Conservation (phyloP, 306 rosid genomes). For the Crotalaria pallida region DNA sequence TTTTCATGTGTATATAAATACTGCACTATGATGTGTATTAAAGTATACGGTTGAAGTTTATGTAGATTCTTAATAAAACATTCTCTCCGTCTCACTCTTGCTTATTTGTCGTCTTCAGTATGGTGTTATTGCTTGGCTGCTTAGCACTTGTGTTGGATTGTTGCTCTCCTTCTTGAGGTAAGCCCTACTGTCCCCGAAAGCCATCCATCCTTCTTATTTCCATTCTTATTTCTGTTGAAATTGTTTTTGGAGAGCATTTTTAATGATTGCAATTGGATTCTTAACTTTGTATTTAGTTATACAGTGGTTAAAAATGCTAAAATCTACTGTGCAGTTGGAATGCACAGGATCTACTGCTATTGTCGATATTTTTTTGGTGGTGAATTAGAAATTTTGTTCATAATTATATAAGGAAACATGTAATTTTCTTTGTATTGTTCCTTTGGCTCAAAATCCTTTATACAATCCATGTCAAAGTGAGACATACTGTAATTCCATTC, state of each 20-base stretch:
- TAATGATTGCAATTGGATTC: neutral
- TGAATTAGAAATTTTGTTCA: neutral
- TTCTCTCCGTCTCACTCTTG: conserved; percentile 12
- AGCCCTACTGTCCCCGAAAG: conserved; percentile 13
- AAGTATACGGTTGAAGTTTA: neutral
- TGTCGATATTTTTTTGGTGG: neutral
- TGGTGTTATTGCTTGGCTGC: conserved; percentile 96
- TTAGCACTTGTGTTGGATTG: conserved; percentile 95
- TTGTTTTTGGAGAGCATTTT: neutral
- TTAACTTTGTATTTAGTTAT: neutral
- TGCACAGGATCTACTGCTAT: neutral
- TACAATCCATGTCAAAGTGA: neutral
- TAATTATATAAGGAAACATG: neutral
- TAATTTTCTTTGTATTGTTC: conserved; percentile 1
- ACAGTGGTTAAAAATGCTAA: neutral
- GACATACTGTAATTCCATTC: neutral
- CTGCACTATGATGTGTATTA: neutral
- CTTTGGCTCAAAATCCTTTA: neutral
- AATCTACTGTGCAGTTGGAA: neutral
- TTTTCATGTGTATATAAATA: neutral
- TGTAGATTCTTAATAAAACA: neutral
- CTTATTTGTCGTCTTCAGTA: conserved; percentile 53
- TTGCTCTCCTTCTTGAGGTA: conserved; percentile 97
- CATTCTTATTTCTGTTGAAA: neutral
- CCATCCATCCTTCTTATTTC: conserved; percentile 4